These are phyloP conservation scores for Ustilago loliicola DNA, from an alignment of 1,284 basidiomycete species.

Conservation along the genomic window DNA sequence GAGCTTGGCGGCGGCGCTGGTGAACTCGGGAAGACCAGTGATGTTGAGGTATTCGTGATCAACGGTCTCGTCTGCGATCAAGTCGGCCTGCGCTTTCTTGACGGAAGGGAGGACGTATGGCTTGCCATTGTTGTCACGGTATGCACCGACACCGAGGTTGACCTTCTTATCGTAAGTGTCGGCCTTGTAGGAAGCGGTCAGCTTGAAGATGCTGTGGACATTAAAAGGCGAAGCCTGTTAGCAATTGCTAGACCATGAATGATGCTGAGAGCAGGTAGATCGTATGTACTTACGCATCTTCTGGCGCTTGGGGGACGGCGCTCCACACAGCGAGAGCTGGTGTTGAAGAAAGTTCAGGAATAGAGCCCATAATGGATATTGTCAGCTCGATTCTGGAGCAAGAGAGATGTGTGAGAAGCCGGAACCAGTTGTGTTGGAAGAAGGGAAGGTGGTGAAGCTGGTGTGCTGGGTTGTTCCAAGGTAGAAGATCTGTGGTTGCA, in stretches of 20 bases:
- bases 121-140: conserved; percentile 72
- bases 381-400: conserved; percentile 19
- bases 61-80: conserved; percentile 80
- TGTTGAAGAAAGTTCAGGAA: conserved; percentile 26
- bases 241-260: no score
- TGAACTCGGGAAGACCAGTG: conserved; percentile 86
- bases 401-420: not conserved
- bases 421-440: conserved; percentile 1
- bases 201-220: conserved; percentile 80
- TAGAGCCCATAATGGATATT: conserved; percentile 35
- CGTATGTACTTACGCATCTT: conserved; percentile 57
- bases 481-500: not conserved
- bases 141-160: conserved; percentile 80
- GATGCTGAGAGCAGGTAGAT: not conserved
- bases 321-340: conserved; percentile 56
- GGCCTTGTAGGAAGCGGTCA: conserved; percentile 87
- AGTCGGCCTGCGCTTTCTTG: conserved; percentile 78
- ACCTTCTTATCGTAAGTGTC: conserved; percentile 85
- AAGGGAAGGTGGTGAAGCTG: not conserved
- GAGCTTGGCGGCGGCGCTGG: conserved; percentile 81
- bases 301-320: conserved; percentile 57
- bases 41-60: conserved; percentile 97
- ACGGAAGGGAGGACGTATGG: conserved; percentile 72
- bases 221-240: not conserved
- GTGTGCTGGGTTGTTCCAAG: not conserved